Conservation (phyloP, 331 rosid genomes). For the Saraca asoca region DNA sequence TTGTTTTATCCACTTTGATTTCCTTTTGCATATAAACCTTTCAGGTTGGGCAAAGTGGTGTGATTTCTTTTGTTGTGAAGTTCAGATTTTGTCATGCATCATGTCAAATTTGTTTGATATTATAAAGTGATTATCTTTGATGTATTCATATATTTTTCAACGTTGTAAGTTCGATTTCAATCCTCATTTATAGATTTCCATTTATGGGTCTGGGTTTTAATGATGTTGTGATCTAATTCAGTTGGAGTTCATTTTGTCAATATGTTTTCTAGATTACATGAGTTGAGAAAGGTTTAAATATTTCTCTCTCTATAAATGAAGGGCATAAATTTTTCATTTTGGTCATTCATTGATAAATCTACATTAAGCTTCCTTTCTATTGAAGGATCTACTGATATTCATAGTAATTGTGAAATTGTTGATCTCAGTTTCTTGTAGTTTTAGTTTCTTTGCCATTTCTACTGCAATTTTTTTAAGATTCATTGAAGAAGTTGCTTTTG, state of each 20-base stretch:
- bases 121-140: not conserved
- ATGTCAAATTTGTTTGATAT: not conserved
- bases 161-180: too few species aligned
- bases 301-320: not conserved
- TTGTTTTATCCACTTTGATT: not conserved
- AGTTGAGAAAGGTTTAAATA: not conserved
- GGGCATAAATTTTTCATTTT: slow-evolving; percentile 2
- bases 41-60: slow-evolving; percentile 17
- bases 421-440: slow-evolving; percentile 13
- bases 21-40: not conserved
- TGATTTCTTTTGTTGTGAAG: not conserved
- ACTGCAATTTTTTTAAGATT: slow-evolving; percentile 3
- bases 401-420: not conserved
- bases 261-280: not conserved
- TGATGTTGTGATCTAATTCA: not conserved
- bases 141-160: not conserved
- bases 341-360: slow-evolving; percentile 3
- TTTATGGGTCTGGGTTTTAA: slow-evolving; percentile 5
- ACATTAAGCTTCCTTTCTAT: not conserved
- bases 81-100: slow-evolving; percentile 26
- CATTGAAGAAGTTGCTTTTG: slow-evolving; percentile 36
- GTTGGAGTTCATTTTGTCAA: not conserved
- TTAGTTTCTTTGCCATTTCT: not conserved
- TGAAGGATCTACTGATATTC: slow-evolving; percentile 7
- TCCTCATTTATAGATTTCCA: slow-evolving; percentile 2